These are phyloP conservation scores for Hypoxylon lenormandii DNA, from an alignment of 495 filamentous ascomycete species.

Conservation along the genomic window DNA sequence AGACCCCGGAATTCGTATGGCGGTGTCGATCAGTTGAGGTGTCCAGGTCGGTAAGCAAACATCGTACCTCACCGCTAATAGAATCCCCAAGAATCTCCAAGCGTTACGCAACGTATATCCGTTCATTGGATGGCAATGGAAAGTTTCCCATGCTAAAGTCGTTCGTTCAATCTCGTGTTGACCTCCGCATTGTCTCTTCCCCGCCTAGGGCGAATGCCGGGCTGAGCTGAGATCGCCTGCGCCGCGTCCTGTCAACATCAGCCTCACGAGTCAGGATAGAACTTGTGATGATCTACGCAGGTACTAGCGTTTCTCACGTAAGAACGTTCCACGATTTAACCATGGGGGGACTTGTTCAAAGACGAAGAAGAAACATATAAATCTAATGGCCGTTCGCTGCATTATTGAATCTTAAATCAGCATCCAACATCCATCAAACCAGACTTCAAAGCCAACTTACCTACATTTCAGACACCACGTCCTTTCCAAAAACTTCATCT, in stretches of 20 bases:
- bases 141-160: background rate
- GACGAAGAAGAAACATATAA: conserved; percentile 24
- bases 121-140: conserved; percentile 10
- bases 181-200: background rate
- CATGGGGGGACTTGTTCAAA: background rate
- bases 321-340: conserved; percentile 9
- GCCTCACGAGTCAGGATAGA: conserved; percentile 11
- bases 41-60: too few relatives aligned
- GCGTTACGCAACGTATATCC: conserved; percentile 12
- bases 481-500: conserved; percentile 15
- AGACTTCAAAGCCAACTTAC: conserved; percentile 27
- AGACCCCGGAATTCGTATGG: background rate
- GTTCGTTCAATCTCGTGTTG: conserved; percentile 26
- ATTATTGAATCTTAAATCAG: conserved; percentile 27
- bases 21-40: too few relatives aligned
- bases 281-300: background rate
- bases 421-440: conserved; percentile 17
- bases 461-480: conserved; percentile 10
- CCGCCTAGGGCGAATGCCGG: conserved; percentile 25
- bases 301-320: conserved; percentile 26
- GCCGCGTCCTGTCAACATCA: conserved; percentile 27
- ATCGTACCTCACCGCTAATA: conserved; percentile 36
- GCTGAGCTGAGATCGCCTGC: conserved; percentile 27
- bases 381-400: conserved; percentile 12
- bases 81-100: background rate